Conservation (phyloP, 176 grass and related monocot genomes). For the Dactylis glomerata region DNA sequence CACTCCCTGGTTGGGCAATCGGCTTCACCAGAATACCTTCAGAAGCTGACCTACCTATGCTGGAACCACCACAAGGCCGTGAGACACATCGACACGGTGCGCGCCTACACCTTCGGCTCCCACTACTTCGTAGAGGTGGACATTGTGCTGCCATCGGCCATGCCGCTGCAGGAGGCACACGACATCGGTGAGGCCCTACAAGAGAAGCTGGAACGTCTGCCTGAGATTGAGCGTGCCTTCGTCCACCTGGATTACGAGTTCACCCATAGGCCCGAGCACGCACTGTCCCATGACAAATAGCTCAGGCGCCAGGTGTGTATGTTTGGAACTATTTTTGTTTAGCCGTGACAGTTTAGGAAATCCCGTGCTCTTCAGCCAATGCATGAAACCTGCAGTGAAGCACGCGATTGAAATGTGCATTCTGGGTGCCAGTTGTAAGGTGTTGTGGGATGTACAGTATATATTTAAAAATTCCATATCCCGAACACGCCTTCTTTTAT, state of each 20-base stretch:
- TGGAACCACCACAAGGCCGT: constrained; percentile 99
- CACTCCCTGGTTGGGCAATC: constrained; percentile 91
- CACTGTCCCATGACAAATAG: constrained; percentile 65
- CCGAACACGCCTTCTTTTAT: not conserved
- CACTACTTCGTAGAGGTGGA: constrained; percentile 98
- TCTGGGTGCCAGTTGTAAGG: not conserved
- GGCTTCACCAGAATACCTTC: constrained; percentile 79
- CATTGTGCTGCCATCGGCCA: constrained; percentile 78
- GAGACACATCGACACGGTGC: constrained; percentile 89
- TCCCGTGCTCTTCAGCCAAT: constrained; percentile 5
- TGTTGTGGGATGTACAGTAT: too few relatives aligned
- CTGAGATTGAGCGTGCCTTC: constrained; percentile 89
- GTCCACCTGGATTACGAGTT: constrained; percentile 98
- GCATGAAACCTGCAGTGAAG: constrained; percentile 32
- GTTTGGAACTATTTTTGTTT: not conserved
- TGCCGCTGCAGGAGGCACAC: constrained; percentile 80
- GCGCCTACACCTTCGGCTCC: constrained; percentile 94
- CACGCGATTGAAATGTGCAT: constrained; percentile 1
- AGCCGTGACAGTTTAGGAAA: not conserved
- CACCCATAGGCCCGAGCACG: constrained; percentile 84
- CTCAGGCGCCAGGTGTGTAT: not conserved
- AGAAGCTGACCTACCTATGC: constrained; percentile 93
- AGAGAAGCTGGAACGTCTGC: constrained; percentile 91
- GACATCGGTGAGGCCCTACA: constrained; percentile 95
- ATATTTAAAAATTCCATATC: not conserved